Percentiles rank a stretch among this genome's conserved stretches.
phyloP scores from a whole-genome alignment of 768 basidiomycete species.

The Phallus indusiatus region DNA sequence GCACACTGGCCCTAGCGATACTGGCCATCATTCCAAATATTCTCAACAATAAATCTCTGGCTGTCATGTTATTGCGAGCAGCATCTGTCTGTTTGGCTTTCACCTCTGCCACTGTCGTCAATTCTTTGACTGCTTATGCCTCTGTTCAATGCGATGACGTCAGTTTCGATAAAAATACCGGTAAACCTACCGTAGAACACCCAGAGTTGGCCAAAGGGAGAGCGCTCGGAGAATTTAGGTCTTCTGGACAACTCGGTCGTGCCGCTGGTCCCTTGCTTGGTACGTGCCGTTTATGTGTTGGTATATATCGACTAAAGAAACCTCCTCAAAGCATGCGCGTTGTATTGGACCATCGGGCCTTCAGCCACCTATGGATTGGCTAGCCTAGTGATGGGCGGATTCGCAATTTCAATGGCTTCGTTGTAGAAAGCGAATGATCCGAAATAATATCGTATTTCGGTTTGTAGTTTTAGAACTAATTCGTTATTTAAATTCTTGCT shows the following conservation, averaged over 20 bases:
- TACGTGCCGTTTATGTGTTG: constrained; percentile 24
- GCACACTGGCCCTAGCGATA: constrained; percentile 57
- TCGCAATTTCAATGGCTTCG: constrained; percentile 49
- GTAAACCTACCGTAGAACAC: constrained; percentile 45
- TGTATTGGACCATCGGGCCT: constrained; percentile 85
- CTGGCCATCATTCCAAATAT: constrained; percentile 64
- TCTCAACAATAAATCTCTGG: constrained; percentile 31
- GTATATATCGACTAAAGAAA: constrained; percentile 1
- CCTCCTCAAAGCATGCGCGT: constrained; percentile 55
- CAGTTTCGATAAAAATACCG: constrained; percentile 42
- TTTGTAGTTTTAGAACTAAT: no score
- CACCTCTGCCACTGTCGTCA: constrained; percentile 94
- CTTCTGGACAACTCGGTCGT: constrained; percentile 89
- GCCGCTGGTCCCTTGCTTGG: constrained; percentile 90
- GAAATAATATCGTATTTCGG: constrained; percentile 13
- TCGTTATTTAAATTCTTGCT: no score
- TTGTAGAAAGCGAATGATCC: constrained; percentile 17
- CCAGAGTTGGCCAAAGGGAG: constrained; percentile 73
- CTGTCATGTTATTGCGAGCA: constrained; percentile 47
- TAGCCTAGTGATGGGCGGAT: constrained; percentile 52
- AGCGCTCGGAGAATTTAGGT: constrained; percentile 79
- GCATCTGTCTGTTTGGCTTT: constrained; percentile 84
- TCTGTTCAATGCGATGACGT: constrained; percentile 84
- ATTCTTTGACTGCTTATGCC: constrained; percentile 82
- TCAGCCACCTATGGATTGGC: constrained; percentile 61